These are phyloP conservation scores for Shiraia bambusicola DNA, from an alignment of 2,329 filamentous ascomycete genomes.

Conservation along the genomic window DNA sequence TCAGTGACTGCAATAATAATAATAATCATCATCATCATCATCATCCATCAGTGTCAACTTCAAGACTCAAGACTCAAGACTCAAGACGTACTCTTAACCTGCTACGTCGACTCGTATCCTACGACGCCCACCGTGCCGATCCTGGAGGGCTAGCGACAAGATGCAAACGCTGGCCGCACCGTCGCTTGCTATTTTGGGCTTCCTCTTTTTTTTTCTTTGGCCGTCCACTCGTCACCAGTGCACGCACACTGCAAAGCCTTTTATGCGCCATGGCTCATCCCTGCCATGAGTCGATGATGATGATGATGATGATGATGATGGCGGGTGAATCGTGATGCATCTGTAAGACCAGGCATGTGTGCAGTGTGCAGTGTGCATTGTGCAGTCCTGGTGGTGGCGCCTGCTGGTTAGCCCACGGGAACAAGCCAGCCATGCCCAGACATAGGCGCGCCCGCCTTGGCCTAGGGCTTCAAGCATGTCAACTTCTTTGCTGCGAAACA, in stretches of 20 bases:
- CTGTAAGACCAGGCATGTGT: conserved; percentile 2
- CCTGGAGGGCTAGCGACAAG: conserved; percentile 13
- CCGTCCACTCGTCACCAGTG: conserved; percentile 26
- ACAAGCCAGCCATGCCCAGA: conserved; percentile 25
- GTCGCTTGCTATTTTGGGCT: conserved; percentile 33
- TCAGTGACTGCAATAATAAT: too few relatives aligned
- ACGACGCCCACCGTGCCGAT: conserved; percentile 22
- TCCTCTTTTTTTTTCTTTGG: conserved; percentile 19
- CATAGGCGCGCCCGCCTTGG: conserved; percentile 6
- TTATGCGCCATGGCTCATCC: too few relatives aligned
- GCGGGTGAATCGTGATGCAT: too few relatives aligned
- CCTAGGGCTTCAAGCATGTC: conserved; percentile 20
- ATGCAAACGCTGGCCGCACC: conserved; percentile 30
- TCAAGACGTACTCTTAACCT: too few relatives aligned
- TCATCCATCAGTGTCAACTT: too few relatives aligned
- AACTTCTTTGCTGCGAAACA: conserved; percentile 15
- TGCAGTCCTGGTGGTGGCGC: too few relatives aligned
- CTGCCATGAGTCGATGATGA: too few relatives aligned
- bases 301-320: too few relatives aligned
- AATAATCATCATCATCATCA: too few relatives aligned
- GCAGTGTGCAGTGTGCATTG: too few relatives aligned
- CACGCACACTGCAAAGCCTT: too few relatives aligned
- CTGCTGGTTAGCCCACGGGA: conserved; percentile 21
- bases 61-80: too few relatives aligned
- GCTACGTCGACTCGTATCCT: conserved; percentile 27